These are phyloP conservation scores for Aspergillus carbonarius DNA, from an alignment of 2,329 filamentous ascomycete species.

Conservation along the genomic window DNA sequence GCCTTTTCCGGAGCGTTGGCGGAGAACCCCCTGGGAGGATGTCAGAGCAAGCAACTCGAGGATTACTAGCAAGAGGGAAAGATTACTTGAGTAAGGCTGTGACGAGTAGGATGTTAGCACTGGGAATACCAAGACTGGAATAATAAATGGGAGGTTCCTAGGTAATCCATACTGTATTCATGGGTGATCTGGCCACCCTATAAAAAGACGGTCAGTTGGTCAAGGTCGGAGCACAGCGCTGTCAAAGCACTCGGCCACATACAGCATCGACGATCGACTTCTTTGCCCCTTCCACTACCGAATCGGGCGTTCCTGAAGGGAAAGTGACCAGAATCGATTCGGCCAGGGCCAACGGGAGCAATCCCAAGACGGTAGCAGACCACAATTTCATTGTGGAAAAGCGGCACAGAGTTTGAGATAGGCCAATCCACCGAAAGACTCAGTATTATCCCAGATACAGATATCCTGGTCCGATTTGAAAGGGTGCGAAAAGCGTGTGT, in stretches of 20 bases:
- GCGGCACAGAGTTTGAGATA: background rate
- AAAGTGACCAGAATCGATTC: constrained; percentile 80
- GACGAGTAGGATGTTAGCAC: constrained; percentile 8
- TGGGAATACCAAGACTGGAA: background rate
- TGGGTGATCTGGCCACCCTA: constrained; percentile 75
- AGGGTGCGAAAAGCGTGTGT: background rate
- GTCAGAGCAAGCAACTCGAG: background rate
- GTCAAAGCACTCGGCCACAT: constrained; percentile 23
- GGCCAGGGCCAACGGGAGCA: constrained; percentile 63
- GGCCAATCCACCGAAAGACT: background rate
- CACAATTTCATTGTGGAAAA: constrained; percentile 62
- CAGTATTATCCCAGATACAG: background rate
- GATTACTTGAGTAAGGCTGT: constrained; percentile 46
- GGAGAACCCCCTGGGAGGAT: constrained; percentile 66
- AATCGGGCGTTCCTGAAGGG: constrained; percentile 65
- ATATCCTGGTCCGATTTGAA: background rate
- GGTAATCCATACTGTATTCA: constrained; percentile 64
- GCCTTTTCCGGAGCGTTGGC: constrained; percentile 69
- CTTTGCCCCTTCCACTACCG: constrained; percentile 69
- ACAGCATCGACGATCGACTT: constrained; percentile 66
- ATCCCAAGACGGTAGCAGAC: constrained; percentile 57
- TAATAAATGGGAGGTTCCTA: background rate
- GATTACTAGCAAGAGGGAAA: background rate
- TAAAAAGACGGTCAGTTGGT: constrained; percentile 15
- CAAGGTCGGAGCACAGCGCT: background rate